Evolutionary conservation across 2,329 filamentous ascomycete species (phyloP).

Genomic region (Calonectria pseudoturangicola): DNA sequence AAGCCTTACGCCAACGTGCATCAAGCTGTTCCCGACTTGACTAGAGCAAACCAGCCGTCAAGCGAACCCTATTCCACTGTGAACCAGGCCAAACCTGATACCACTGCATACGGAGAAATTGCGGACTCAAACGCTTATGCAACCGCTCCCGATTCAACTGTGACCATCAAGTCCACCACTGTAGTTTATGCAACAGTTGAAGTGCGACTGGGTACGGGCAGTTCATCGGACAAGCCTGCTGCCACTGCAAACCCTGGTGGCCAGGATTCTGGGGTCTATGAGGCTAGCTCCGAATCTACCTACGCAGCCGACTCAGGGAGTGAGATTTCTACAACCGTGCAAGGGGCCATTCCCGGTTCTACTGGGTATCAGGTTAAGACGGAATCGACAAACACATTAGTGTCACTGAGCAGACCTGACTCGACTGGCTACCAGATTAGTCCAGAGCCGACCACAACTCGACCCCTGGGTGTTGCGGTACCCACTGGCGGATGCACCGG

Average conservation of each 20-base stretch:
- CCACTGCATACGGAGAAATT: not conserved
- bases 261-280: not conserved
- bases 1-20: not conserved
- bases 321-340: not conserved
- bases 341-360: not conserved
- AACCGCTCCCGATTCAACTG: not conserved
- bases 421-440: conserved; percentile 42
- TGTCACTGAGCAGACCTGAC: conserved; percentile 47
- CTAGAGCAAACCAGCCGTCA: not conserved
- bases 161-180: not conserved
- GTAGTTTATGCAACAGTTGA: not conserved
- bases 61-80: not conserved
- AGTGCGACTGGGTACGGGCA: not conserved
- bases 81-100: not conserved
- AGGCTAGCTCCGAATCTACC: not conserved
- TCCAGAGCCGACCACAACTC: conserved; percentile 40
- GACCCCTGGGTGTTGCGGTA: conserved; percentile 45
- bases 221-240: not conserved
- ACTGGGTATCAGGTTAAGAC: conserved; percentile 25
- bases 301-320: not conserved
- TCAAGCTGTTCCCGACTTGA: not conserved
- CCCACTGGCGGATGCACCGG: conserved; percentile 54
- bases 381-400: conserved; percentile 25
- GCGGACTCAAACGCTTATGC: not conserved
- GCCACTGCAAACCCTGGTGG: not conserved